phyloP scores from a whole-genome alignment of 306 rosid species.

The Boehmeria nivea region DNA sequence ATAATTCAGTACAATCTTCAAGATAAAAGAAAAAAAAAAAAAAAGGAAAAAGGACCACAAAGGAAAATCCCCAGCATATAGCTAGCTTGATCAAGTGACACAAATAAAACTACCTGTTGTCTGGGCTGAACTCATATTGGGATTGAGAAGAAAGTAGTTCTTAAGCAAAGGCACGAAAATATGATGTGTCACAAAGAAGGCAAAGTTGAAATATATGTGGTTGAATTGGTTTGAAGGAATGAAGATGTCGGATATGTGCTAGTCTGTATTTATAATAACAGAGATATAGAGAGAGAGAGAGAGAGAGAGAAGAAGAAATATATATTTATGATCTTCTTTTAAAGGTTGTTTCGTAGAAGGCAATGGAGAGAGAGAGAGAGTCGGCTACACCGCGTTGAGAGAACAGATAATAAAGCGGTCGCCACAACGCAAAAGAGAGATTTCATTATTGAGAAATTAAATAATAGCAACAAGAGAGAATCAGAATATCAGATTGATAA shows the following conservation, averaged over 20 bases:
- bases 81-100: no score
- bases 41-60: neutral
- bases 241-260: neutral
- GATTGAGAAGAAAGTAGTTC: neutral
- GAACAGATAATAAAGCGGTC: neutral
- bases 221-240: no score
- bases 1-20: neutral
- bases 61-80: no score
- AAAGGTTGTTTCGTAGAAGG: constrained; percentile 10
- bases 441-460: no score
- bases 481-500: neutral
- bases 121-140: constrained; percentile 35
- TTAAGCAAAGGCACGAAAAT: no score
- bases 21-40: neutral
- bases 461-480: neutral
- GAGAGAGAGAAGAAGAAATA: neutral
- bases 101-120: constrained; percentile 32
- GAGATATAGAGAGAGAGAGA: no score
- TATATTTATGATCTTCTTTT: neutral
- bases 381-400: constrained; percentile 18
- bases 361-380: neutral
- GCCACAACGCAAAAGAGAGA: neutral
- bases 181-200: no score
- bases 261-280: neutral
- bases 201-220: no score